Evolutionary conservation across 805 yeast species (phyloP).

Genomic region (Cephaloascus fragrans): DNA sequence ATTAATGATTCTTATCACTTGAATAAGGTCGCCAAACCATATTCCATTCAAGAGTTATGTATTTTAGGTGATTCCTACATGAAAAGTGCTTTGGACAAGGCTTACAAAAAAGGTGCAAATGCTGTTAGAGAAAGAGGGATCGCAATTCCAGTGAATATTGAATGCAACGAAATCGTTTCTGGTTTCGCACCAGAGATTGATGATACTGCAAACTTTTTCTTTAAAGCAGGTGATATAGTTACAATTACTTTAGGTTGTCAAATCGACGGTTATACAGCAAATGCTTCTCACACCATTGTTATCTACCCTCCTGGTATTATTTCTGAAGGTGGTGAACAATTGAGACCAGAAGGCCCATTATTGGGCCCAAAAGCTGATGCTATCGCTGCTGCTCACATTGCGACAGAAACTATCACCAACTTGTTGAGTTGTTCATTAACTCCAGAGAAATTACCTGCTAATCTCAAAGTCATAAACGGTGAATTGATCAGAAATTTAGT

Average conservation of each 20-base stretch:
- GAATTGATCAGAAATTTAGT: slow-evolving; percentile 61
- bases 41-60: slow-evolving; percentile 65
- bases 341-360: slow-evolving; percentile 65
- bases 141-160: slow-evolving; percentile 84
- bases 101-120: slow-evolving; percentile 41
- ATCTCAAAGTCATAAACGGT: slow-evolving; percentile 52
- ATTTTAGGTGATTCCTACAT: slow-evolving; percentile 72
- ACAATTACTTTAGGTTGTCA: slow-evolving; percentile 85
- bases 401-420: slow-evolving; percentile 76
- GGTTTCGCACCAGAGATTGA: slow-evolving; percentile 87
- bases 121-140: slow-evolving; percentile 82
- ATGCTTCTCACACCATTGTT: slow-evolving; percentile 78
- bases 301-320: slow-evolving; percentile 48
- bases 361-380: slow-evolving; percentile 86
- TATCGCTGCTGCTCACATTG: slow-evolving; percentile 78
- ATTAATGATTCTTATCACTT: slow-evolving; percentile 70
- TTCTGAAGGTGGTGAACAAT: slow-evolving; percentile 17
- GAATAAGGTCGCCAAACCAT: slow-evolving; percentile 30
- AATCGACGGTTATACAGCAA: slow-evolving; percentile 90
- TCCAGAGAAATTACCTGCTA: slow-evolving; percentile 66
- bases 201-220: slow-evolving; percentile 35
- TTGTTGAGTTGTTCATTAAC: slow-evolving; percentile 63
- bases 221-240: slow-evolving; percentile 74
- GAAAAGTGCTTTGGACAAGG: slow-evolving; percentile 44
- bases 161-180: slow-evolving; percentile 64